Percentiles rank a stretch among this genome's conserved stretches.
phyloP scores from a whole-genome alignment of 371 early-diverging fungal genomes.

The Nematocida sp. region DNA sequence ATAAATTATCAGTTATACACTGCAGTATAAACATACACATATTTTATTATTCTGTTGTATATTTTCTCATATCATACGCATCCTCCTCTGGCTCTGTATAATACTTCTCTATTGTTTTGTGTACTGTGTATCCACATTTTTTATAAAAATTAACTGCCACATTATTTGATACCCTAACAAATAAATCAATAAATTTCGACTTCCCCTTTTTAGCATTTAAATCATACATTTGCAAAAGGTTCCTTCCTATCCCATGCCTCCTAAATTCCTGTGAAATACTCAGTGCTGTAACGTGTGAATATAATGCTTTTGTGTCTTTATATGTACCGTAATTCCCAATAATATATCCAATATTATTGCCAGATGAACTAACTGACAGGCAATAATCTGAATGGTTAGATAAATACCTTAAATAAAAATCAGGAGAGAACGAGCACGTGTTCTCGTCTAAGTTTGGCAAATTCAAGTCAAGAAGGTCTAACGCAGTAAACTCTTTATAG shows the following conservation, averaged over 20 bases:
- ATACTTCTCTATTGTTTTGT: conserved; percentile 82
- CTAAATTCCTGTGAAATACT: conserved; percentile 91
- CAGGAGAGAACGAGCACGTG: conserved; percentile 63
- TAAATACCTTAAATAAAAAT: conserved; percentile 67
- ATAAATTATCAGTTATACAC: no score
- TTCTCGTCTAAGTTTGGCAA: conserved; percentile 61
- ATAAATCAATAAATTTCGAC: conserved; percentile 91
- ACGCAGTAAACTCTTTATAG: conserved; percentile 21
- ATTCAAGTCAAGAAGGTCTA: conserved; percentile 60
- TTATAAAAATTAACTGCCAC: conserved; percentile 92
- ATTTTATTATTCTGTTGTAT: not conserved
- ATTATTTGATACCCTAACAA: conserved; percentile 85
- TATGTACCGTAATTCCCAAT: conserved; percentile 65
- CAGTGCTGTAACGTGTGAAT: conserved; percentile 95
- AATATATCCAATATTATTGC: conserved; percentile 59
- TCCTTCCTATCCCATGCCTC: conserved; percentile 80
- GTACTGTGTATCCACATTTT: conserved; percentile 83
- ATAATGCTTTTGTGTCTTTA: conserved; percentile 70
- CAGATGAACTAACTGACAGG: conserved; percentile 17
- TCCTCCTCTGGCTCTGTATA: conserved; percentile 72
- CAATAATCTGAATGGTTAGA: conserved; percentile 55
- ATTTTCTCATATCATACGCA: conserved; percentile 69
- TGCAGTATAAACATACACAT: no score
- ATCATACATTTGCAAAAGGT: conserved; percentile 84
- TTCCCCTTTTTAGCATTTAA: conserved; percentile 72